phyloP scores from a whole-genome alignment of 306 rosid genomes.

The Trichosanthes cucumerina region DNA sequence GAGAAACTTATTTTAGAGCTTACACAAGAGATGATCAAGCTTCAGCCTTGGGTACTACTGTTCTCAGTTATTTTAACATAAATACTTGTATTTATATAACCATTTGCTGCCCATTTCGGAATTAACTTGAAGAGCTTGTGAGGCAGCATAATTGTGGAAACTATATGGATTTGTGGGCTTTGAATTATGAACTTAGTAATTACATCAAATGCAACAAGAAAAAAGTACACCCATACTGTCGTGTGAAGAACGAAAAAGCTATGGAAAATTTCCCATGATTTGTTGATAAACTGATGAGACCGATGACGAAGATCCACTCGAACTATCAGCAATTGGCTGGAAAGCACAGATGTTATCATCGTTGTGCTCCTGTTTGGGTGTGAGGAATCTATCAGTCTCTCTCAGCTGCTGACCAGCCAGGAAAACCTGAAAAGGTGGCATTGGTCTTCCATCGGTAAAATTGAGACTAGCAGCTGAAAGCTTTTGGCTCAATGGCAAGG shows the following conservation, averaged over 20 bases:
- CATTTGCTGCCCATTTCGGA: neutral
- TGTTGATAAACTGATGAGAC: conserved; percentile 32
- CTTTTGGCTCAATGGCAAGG: conserved; percentile 43
- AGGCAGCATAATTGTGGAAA: neutral
- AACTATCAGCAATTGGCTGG: conserved; percentile 32
- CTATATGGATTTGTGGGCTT: neutral
- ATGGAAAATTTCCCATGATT: conserved; percentile 38
- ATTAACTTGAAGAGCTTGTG: neutral
- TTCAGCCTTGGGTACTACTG: neutral
- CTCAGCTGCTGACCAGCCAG: conserved; percentile 50
- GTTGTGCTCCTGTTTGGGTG: conserved; percentile 61
- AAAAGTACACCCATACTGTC: neutral
- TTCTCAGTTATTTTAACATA: neutral
- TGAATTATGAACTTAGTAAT: neutral
- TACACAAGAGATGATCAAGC: neutral
- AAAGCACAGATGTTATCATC: conserved; percentile 36
- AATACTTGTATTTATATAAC: neutral
- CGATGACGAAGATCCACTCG: conserved; percentile 30
- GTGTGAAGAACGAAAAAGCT: conserved; percentile 13
- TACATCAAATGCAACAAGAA: neutral
- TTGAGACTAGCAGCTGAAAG: conserved; percentile 32
- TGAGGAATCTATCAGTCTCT: conserved; percentile 34
- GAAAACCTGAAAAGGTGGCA: conserved; percentile 36
- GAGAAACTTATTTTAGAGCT: neutral
- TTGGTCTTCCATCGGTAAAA: conserved; percentile 29